Percentiles rank a stretch among this genome's conserved stretches.
Conservation (phyloP, 2,329 filamentous ascomycete species). For the Hypoxylon sp. region DNA sequence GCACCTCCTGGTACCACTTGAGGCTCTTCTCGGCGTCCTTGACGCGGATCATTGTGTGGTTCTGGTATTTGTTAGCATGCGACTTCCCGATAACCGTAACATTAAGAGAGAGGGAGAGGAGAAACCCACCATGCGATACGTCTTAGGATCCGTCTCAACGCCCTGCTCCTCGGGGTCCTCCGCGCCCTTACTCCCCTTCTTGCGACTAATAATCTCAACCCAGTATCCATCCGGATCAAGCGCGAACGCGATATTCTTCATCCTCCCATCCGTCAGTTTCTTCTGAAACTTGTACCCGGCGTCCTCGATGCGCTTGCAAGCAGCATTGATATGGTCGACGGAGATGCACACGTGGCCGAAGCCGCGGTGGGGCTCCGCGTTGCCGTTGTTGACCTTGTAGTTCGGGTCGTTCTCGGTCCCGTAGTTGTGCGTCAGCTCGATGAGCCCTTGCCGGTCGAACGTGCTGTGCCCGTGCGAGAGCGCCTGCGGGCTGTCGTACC, state of each 20-base stretch:
- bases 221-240: constrained; percentile 91
- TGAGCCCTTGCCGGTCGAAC: constrained; percentile 88
- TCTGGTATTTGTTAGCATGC: constrained; percentile 61
- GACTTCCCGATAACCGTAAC: not conserved
- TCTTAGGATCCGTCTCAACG: constrained; percentile 78
- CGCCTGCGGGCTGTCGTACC: constrained; percentile 83
- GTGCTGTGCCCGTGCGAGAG: constrained; percentile 78
- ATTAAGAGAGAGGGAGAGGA: not conserved
- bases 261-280: constrained; percentile 88
- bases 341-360: constrained; percentile 90
- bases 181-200: constrained; percentile 59
- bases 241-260: constrained; percentile 90
- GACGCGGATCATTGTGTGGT: constrained; percentile 95
- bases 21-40: constrained; percentile 83
- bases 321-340: constrained; percentile 87
- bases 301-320: constrained; percentile 89
- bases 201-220: constrained; percentile 86
- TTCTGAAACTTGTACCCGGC: constrained; percentile 96
- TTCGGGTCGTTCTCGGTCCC: constrained; percentile 88
- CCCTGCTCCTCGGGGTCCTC: constrained; percentile 80
- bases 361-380: constrained; percentile 86
- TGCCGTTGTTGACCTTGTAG: constrained; percentile 89
- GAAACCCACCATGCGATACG: constrained; percentile 76
- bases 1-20: constrained; percentile 85
- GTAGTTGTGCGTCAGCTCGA: constrained; percentile 89